phyloP scores from a whole-genome alignment of 2,329 filamentous ascomycete species.

The Ophiocordyceps unilateralis region DNA sequence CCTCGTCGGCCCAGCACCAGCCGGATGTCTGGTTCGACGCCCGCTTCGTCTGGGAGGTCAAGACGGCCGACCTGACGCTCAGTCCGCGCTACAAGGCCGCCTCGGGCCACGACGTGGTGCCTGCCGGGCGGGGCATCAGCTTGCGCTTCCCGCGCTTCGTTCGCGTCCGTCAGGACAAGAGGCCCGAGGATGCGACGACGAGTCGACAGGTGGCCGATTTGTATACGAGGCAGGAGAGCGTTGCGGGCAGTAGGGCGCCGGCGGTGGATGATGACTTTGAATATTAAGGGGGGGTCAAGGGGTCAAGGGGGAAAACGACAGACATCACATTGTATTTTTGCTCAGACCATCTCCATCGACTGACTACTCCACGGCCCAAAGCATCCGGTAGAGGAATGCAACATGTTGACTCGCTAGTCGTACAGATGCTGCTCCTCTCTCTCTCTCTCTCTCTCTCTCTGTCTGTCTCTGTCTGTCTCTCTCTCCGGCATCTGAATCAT shows the following conservation, averaged over 20 bases:
- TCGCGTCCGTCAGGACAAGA: slow-evolving; percentile 85
- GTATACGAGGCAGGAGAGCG: slow-evolving; percentile 89
- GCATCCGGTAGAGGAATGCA: too few relatives aligned
- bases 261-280: slow-evolving; percentile 95
- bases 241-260: slow-evolving; percentile 70
- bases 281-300: slow-evolving; percentile 41
- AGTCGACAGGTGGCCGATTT: slow-evolving; percentile 84
- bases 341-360: too few relatives aligned
- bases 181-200: slow-evolving; percentile 74
- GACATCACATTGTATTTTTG: too few relatives aligned
- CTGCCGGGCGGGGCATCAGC: slow-evolving; percentile 63
- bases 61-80: slow-evolving; percentile 86
- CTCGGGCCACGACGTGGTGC: slow-evolving; percentile 43
- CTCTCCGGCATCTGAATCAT: too few relatives aligned
- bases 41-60: slow-evolving; percentile 89
- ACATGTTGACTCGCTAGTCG: too few relatives aligned
- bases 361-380: too few relatives aligned
- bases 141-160: slow-evolving; percentile 88
- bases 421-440: too few relatives aligned
- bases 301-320: too few relatives aligned
- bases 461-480: too few relatives aligned
- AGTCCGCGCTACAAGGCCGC: slow-evolving; percentile 91
- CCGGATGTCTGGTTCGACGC: slow-evolving; percentile 98
- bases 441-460: too few relatives aligned
- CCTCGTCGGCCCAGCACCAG: slow-evolving; percentile 70